phyloP scores from a whole-genome alignment of 2,329 filamentous ascomycete genomes.

The Fusarium citri region DNA sequence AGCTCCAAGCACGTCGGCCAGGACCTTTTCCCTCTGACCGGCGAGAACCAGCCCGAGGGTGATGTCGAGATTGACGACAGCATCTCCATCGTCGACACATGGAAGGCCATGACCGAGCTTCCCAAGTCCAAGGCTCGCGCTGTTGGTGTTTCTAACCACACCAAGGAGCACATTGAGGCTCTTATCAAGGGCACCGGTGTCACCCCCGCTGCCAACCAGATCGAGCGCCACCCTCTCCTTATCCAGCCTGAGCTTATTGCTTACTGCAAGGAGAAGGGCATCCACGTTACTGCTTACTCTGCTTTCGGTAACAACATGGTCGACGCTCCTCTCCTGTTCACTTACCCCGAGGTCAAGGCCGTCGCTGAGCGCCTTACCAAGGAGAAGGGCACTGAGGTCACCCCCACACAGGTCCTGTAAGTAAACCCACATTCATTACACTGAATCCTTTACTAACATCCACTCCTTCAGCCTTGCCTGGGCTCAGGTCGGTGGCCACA shows the following conservation, averaged over 20 bases:
- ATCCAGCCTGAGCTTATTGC: conserved; percentile 70
- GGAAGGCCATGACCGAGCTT: conserved; percentile 18
- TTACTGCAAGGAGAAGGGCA: conserved; percentile 67
- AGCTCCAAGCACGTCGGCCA: conserved; percentile 57
- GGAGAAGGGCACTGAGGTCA: conserved; percentile 49
- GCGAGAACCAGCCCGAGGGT: conserved; percentile 70
- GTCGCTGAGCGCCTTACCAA: conserved; percentile 59
- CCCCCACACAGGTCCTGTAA: conserved; percentile 54
- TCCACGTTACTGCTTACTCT: conserved; percentile 69
- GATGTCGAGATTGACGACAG: conserved; percentile 54
- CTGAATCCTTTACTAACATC: neutral
- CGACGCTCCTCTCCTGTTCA: conserved; percentile 62
- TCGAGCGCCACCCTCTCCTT: conserved; percentile 81
- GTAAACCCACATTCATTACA: neutral
- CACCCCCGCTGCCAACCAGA: conserved; percentile 78
- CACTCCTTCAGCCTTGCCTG: conserved; percentile 54
- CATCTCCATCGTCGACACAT: conserved; percentile 21
- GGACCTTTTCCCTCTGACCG: conserved; percentile 58
- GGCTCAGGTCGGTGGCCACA: conserved; percentile 68
- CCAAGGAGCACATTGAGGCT: conserved; percentile 64
- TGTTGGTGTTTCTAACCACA: conserved; percentile 85
- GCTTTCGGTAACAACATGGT: conserved; percentile 57
- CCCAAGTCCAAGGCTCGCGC: conserved; percentile 63
- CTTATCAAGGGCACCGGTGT: conserved; percentile 68
- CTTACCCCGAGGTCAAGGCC: conserved; percentile 64